Evolutionary conservation across 73 alveolate genomes (phyloP), one percentile per base, ranked within the genome.

Genomic region (Tetrahymena elliotti): DNA sequence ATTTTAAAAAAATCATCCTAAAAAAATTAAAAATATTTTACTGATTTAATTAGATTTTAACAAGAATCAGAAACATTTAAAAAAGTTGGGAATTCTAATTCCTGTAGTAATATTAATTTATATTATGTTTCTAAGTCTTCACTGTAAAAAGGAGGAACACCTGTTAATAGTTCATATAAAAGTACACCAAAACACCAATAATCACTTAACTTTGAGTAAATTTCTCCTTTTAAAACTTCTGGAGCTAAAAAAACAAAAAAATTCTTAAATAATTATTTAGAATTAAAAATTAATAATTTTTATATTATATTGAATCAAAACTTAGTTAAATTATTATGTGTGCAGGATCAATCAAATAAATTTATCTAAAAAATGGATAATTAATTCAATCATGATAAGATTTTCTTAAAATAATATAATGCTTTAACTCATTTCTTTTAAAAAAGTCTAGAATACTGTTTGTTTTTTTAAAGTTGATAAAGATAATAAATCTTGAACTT

Each of bases 201-300:
- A 83, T 96, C 97, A 13, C 97, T 98, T 2, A 98, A 96, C 95
- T 98, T 98, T n/a, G 99, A 99, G 95, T 98, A 99, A 20, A 98
- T 98, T 33, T 94, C 92, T 94, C 99, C 94, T 38, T 96, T 96
- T 41, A 98, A 96, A 98, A 98, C 97, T 93, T 98, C 99, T 27
- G 99, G 99, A 2, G 99, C 99, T 84, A 98, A 96, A 95, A 97
- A 97, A 33, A 98, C 98, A 33, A 98, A 53, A 15, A 3, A 15
- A 53, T 53, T 27, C 15, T 53, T 53, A 15, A n/a, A 53, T 53
- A n/a, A 15, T 53, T 53, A 53, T 15, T 2, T 15, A 27, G 11
- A 53, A 1, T 6, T 4, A 41, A 41, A 2, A 41, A 41, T 41
- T 6, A 38, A 38, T 38, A 7, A 38, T 38, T 7, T 7, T 7